Evolutionary conservation across 2,329 filamentous ascomycete species (phyloP).

Genomic region (Penicillium digitatum): DNA sequence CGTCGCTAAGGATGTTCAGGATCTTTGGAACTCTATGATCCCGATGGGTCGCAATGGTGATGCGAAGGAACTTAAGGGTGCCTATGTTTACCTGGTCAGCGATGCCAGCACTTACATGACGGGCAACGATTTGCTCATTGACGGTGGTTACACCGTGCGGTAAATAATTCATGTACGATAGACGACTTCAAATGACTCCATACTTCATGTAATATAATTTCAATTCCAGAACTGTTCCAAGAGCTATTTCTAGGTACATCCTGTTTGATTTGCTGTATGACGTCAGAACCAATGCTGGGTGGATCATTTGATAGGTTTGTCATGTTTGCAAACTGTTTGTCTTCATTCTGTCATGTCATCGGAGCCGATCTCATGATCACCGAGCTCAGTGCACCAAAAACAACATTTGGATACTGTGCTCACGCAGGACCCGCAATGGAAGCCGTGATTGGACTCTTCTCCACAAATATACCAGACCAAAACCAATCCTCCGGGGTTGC

Average conservation of each 20-base stretch:
- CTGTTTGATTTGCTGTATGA: not conserved
- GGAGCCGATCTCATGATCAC: too few species aligned
- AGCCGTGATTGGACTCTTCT: conserved; percentile 51
- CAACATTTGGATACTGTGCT: not conserved
- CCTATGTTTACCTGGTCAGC: conserved; percentile 48
- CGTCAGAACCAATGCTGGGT: not conserved
- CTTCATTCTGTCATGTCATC: not conserved
- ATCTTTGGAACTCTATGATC: conserved; percentile 59
- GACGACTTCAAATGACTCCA: not conserved
- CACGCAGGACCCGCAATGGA: conserved; percentile 34
- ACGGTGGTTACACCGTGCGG: conserved; percentile 49
- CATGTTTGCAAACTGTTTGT: not conserved
- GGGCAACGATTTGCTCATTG: conserved; percentile 47
- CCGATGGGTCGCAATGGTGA: conserved; percentile 59
- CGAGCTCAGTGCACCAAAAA: too few species aligned
- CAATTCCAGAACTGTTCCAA: not conserved
- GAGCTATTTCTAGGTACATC: not conserved
- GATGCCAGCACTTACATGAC: conserved; percentile 51
- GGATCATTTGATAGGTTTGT: not conserved
- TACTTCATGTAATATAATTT: not conserved
- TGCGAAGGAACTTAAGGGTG: conserved; percentile 63
- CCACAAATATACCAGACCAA: conserved; percentile 68
- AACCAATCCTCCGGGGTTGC: conserved; percentile 60
- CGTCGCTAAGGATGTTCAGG: conserved; percentile 55
- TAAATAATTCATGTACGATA: conserved; percentile 25